A percentile compares a stretch with the other conserved stretches of the same genome.
These are phyloP conservation scores for Moricandia arvensis DNA, from an alignment of 345 rosid species.

Conservation along the genomic window DNA sequence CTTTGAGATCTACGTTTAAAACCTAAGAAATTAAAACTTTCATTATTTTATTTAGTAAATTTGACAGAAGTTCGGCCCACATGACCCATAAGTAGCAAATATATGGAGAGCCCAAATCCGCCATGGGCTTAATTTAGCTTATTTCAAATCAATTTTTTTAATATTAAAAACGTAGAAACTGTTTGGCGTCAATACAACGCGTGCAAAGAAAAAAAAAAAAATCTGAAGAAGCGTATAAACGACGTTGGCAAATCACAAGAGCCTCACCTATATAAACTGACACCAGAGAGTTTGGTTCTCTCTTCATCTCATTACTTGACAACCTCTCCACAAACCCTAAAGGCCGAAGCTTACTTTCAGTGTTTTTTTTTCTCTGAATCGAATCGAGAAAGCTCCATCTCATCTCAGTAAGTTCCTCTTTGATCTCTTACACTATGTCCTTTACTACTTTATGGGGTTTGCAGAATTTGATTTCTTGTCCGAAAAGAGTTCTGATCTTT, in stretches of 20 bases:
- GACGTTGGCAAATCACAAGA: neutral
- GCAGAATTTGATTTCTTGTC: neutral
- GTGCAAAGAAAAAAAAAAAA: neutral
- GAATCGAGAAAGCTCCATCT: neutral
- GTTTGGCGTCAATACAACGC: neutral
- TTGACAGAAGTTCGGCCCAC: too few relatives aligned
- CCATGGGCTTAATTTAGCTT: neutral
- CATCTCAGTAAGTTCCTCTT: neutral
- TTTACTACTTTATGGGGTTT: neutral
- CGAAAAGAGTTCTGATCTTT: neutral
- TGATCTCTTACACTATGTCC: too few relatives aligned
- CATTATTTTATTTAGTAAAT: too few relatives aligned
- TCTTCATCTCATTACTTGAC: neutral
- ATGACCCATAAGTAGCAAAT: too few relatives aligned
- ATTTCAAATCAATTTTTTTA: neutral
- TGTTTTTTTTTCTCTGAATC: neutral
- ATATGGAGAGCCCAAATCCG: neutral
- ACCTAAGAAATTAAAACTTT: too few relatives aligned
- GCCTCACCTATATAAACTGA: neutral
- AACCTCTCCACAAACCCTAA: neutral
- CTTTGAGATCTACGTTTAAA: too few relatives aligned
- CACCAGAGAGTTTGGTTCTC: neutral
- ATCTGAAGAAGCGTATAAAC: neutral
- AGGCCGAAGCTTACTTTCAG: neutral
- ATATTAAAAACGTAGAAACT: neutral